Percentiles rank a stretch among this genome's conserved stretches.
phyloP scores from a whole-genome alignment of 2,329 filamentous ascomycete species.

The Trichoderma simmonsii region DNA sequence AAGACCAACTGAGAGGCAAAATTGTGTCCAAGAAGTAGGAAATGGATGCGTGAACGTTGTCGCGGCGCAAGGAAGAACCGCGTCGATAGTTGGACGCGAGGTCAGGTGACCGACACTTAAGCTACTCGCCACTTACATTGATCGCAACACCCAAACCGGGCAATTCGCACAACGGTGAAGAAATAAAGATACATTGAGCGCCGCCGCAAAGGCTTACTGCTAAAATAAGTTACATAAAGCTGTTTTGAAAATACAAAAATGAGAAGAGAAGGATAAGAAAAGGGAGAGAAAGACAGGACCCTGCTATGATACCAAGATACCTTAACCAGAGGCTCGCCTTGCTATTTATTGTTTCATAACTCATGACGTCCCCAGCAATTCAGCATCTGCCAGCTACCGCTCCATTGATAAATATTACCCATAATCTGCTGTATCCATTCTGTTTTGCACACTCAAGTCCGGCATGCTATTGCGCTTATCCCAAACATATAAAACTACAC shows the following conservation, averaged over 20 bases:
- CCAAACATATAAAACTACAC: neutral
- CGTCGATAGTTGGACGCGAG: conserved; percentile 15
- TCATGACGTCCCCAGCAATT: neutral
- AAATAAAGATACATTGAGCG: neutral
- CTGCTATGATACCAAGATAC: neutral
- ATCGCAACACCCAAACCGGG: neutral
- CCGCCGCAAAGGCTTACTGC: neutral
- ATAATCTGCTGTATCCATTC: neutral
- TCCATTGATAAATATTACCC: neutral
- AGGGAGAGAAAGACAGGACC: neutral
- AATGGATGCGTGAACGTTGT: neutral
- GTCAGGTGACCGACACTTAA: conserved; percentile 23
- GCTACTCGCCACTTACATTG: neutral
- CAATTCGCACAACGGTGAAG: neutral
- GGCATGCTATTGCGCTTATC: neutral
- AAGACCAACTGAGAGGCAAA: neutral
- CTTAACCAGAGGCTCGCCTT: neutral
- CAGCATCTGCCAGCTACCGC: neutral
- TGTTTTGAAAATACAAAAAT: neutral
- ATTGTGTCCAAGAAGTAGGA: neutral
- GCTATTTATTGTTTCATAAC: neutral
- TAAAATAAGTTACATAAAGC: neutral
- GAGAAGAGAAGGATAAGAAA: too few species aligned
- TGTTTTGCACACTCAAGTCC: neutral
- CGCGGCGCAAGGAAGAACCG: neutral